Evolutionary conservation across 257 asterid species (phyloP).

Genomic region (Striga asiatica): DNA sequence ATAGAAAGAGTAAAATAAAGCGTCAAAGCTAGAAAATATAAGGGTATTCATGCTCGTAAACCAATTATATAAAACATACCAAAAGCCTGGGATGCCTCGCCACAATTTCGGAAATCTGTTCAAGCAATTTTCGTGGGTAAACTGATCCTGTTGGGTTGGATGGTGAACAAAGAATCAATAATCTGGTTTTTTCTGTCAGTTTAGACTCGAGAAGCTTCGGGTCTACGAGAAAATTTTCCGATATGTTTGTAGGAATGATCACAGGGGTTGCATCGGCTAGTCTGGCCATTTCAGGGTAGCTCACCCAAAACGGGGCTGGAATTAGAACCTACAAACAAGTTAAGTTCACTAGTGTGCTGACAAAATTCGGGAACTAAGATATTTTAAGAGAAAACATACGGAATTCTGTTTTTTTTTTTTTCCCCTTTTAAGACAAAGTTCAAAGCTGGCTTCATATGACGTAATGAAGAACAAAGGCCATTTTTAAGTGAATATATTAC

Average conservation of each 20-base stretch:
- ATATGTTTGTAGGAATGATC: constrained; percentile 61
- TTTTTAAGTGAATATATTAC: background rate
- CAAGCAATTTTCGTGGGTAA: constrained; percentile 70
- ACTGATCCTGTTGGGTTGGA: constrained; percentile 99
- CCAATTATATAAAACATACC: constrained; percentile 36
- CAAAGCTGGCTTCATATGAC: background rate
- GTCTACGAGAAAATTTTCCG: constrained; percentile 73
- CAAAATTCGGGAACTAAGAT: background rate
- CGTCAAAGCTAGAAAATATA: background rate
- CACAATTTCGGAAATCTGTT: constrained; percentile 80
- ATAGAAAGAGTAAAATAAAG: constrained; percentile 7
- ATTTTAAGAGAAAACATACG: no score
- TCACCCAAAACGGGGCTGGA: constrained; percentile 97
- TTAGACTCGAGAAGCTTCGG: constrained; percentile 77
- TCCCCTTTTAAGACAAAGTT: no score
- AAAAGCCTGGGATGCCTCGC: constrained; percentile 90
- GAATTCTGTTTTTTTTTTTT: no score
- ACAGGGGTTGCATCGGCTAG: constrained; percentile 92
- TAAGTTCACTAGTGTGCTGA: background rate
- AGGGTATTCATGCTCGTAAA: background rate
- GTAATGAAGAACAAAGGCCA: background rate
- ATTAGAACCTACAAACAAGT: constrained; percentile 59
- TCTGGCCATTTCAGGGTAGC: constrained; percentile 97
- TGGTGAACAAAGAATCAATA: constrained; percentile 93
- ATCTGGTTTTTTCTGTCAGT: constrained; percentile 70